Evolutionary conservation across 257 asterid species (phyloP), one percentile per base, ranked within the genome.

Genomic region (Rhazya stricta): DNA sequence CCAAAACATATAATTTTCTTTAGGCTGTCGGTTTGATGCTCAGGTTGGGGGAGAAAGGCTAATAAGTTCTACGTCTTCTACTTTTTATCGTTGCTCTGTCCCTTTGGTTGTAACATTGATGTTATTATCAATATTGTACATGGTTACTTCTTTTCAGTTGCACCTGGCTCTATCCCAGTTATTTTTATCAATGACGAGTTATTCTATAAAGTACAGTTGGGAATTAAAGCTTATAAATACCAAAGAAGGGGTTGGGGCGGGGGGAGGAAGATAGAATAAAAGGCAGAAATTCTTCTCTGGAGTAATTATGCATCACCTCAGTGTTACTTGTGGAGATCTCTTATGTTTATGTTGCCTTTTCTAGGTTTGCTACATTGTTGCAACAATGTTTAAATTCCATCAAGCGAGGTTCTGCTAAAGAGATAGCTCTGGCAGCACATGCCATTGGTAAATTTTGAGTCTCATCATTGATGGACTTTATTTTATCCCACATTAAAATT

Each of bases 401-500:
- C 70, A 95, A 91, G 82, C 88, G 91, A 79, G 99, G 99, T 73
- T 92, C 98, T 73, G 88, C 91, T 7, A 92, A 80, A 84, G 99
- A 95, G 89, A 86, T 89, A 70, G 84, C 94, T 74, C 82, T 95
- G 87, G 98, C 99, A 5, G 83, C 97, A 77, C 97, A 89, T 74
- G 85, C 83, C 41, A 92, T 91, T 86, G 99, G 99, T 95, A 81
- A 78, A 70, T 32, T 54, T 54, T 16, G 43, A 43, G 42, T 43
- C 6, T 72, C 10, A 67, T 51, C 68, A 37, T 11, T 42, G 6
- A 13, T 54, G 2, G 19, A 19, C 6, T 74, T 29, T 50, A 27
- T 21, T 43, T 72, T 4, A 19, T 65, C 30, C 53, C 36, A 39
- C 27, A 19, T 16, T 66, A 66, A 8, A 66, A 16, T 61, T 53